phyloP scores from a whole-genome alignment of 2,329 filamentous ascomycete species.

The Ascochyta fabae region DNA sequence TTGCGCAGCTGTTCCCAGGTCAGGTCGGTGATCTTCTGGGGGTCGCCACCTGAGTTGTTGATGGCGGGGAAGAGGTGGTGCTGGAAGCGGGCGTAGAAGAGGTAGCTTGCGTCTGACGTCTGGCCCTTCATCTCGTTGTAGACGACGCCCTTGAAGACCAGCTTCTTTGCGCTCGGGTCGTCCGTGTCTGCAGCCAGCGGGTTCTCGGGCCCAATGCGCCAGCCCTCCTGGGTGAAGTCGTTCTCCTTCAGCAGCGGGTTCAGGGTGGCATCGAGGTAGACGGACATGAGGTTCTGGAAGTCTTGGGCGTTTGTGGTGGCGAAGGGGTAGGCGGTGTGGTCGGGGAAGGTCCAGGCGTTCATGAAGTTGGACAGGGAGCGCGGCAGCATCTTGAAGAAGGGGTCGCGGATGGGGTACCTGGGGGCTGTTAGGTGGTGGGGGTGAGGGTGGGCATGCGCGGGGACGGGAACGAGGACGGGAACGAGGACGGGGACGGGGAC shows the following conservation, averaged over 20 bases:
- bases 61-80: slow-evolving; percentile 93
- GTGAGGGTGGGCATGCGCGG: background rate
- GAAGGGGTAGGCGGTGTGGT: slow-evolving; percentile 97
- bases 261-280: slow-evolving; percentile 94
- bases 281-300: slow-evolving; percentile 93
- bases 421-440: slow-evolving; percentile 16
- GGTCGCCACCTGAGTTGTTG: slow-evolving; percentile 96
- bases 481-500: too few species aligned
- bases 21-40: slow-evolving; percentile 92
- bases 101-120: slow-evolving; percentile 95
- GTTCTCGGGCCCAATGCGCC: slow-evolving; percentile 94
- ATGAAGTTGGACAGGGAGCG: slow-evolving; percentile 99
- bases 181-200: slow-evolving; percentile 59
- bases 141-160: slow-evolving; percentile 96
- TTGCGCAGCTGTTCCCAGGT: slow-evolving; percentile 87
- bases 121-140: slow-evolving; percentile 99
- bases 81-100: slow-evolving; percentile 95
- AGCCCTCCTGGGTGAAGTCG: slow-evolving; percentile 96
- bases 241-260: slow-evolving; percentile 87
- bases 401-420: slow-evolving; percentile 95
- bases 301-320: slow-evolving; percentile 95
- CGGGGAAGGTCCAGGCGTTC: slow-evolving; percentile 97
- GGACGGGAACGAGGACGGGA: too few species aligned
- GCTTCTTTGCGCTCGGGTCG: slow-evolving; percentile 64
- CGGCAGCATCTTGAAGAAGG: slow-evolving; percentile 99